phyloP scores from a whole-genome alignment of 306 rosid genomes.

The Medicago ruthenica region DNA sequence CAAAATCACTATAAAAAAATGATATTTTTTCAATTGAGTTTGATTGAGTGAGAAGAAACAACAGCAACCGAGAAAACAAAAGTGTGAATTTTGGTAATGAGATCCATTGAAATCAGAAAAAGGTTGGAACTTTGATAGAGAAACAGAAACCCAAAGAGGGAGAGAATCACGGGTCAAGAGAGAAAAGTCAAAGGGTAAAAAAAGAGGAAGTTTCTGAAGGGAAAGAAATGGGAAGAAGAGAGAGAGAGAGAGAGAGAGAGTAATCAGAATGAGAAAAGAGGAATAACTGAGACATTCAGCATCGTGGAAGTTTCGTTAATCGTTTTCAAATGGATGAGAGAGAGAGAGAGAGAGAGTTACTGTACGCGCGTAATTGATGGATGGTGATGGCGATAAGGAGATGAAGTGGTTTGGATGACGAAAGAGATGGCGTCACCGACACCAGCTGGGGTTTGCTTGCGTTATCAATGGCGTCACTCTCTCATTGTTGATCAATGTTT shows the following conservation, averaged over 20 bases:
- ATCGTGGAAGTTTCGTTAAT: constrained; percentile 60
- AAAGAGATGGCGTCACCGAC: constrained; percentile 55
- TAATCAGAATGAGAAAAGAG: too few species aligned
- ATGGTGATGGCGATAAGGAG: constrained; percentile 10
- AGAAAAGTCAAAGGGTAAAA: constrained; percentile 39
- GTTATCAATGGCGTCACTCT: constrained; percentile 36
- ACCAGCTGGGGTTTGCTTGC: constrained; percentile 62
- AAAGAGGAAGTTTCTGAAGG: constrained; percentile 43
- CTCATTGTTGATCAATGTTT: too few species aligned
- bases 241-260: background rate
- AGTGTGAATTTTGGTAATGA: background rate
- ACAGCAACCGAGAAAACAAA: background rate
- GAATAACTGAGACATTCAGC: background rate
- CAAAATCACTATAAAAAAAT: background rate
- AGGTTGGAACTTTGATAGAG: background rate
- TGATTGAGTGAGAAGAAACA: background rate
- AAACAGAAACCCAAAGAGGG: background rate
- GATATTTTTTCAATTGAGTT: background rate
- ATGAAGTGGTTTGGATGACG: constrained; percentile 80
- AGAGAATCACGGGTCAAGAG: background rate
- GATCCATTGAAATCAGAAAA: background rate
- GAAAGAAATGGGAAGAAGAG: background rate
- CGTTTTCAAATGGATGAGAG: constrained; percentile 48
- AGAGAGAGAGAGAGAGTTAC: too few species aligned
- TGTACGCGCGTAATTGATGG: too few species aligned